phyloP scores from a whole-genome alignment of 2,329 filamentous ascomycete species.

The Waltergamsia citrina region DNA sequence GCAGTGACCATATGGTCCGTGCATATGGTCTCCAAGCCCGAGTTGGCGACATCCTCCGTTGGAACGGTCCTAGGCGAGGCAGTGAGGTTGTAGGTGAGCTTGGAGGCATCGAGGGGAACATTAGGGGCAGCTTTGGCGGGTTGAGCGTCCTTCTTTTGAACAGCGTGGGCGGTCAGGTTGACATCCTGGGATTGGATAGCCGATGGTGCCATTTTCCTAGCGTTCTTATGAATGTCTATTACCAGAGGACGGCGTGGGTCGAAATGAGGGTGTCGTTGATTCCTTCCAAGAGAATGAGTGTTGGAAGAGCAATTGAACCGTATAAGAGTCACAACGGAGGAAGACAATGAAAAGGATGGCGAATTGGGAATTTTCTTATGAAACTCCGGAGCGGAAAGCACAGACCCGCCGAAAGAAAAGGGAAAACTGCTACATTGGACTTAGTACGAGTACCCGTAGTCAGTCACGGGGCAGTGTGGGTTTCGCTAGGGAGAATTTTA shows the following conservation, averaged over 20 bases:
- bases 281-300: no score
- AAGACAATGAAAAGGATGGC: neutral
- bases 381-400: no score
- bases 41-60: constrained; percentile 33
- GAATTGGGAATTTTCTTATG: neutral
- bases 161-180: constrained; percentile 41
- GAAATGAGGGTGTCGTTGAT: constrained; percentile 1
- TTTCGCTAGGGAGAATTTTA: constrained; percentile 1
- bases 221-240: constrained; percentile 2
- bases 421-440: no score
- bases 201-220: constrained; percentile 35
- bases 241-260: constrained; percentile 1
- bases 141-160: constrained; percentile 36
- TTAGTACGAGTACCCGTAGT: no score
- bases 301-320: no score
- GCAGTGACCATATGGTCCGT: constrained; percentile 86
- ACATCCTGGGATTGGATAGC: constrained; percentile 35
- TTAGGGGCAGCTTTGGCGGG: constrained; percentile 9
- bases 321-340: no score
- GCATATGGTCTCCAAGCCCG: constrained; percentile 44
- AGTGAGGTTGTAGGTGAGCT: constrained; percentile 45
- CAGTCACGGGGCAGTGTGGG: neutral
- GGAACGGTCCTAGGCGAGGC: constrained; percentile 42
- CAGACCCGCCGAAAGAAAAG: neutral
- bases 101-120: constrained; percentile 45